Evolutionary conservation across 768 basidiomycete species (phyloP).

Genomic region (Coprinopsis marcescibilis): DNA sequence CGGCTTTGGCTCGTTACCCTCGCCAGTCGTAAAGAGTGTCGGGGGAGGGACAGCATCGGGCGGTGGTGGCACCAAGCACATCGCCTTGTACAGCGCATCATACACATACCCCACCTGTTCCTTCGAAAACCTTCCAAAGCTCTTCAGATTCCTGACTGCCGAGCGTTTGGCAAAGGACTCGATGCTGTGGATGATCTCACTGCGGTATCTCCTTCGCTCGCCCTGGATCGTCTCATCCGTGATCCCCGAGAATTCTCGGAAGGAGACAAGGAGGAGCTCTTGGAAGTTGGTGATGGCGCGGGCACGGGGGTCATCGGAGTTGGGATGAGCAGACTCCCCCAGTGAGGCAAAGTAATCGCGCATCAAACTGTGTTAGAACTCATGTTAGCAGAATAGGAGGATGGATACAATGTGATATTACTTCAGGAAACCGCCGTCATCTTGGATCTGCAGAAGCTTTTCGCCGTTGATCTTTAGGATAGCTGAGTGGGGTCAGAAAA

Average conservation of each 20-base stretch:
- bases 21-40: conserved; percentile 49
- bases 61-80: conserved; percentile 71
- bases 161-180: conserved; percentile 93
- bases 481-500: conserved; percentile 39
- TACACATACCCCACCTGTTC: conserved; percentile 89
- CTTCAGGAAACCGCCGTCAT: conserved; percentile 97
- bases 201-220: conserved; percentile 81
- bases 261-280: conserved; percentile 92
- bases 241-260: conserved; percentile 95
- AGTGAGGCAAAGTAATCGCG: conserved; percentile 91
- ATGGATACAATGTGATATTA: conserved; percentile 22
- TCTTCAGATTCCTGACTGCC: conserved; percentile 80
- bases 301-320: conserved; percentile 79
- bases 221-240: conserved; percentile 89
- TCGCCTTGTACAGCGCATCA: conserved; percentile 82
- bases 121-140: conserved; percentile 75
- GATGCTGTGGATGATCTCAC: conserved; percentile 87
- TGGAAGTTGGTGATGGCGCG: conserved; percentile 97
- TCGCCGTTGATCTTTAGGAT: conserved; percentile 98
- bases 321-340: conserved; percentile 90
- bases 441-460: conserved; percentile 84
- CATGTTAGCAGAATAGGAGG: background rate
- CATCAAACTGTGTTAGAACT: conserved; percentile 61
- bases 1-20: conserved; percentile 65
- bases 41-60: conserved; percentile 43